Conservation (phyloP, 345 rosid species). For the Acer negundo region DNA sequence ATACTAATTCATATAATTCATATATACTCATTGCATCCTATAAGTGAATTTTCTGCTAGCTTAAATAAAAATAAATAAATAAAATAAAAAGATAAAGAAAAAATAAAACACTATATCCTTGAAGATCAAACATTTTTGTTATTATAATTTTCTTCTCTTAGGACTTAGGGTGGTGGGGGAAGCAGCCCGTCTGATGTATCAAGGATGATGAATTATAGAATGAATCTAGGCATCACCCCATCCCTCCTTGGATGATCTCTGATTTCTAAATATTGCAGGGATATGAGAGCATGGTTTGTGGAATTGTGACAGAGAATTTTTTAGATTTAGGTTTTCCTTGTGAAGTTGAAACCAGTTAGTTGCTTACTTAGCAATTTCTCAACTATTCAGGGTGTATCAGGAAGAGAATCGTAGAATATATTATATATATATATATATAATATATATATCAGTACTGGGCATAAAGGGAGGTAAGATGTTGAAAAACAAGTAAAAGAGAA, state of each 20-base stretch:
- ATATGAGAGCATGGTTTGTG: neutral
- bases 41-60: neutral
- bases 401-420: neutral
- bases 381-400: neutral
- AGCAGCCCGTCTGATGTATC: neutral
- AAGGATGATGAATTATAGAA: neutral
- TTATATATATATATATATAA: too few relatives aligned
- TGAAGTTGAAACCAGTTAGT: neutral
- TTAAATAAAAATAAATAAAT: too few relatives aligned
- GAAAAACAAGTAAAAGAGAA: conserved; percentile 2
- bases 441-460: neutral
- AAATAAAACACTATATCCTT: neutral
- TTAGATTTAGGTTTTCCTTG: neutral
- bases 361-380: neutral
- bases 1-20: neutral
- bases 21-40: neutral
- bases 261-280: neutral
- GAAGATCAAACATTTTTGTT: neutral
- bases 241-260: neutral
- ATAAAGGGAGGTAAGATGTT: neutral
- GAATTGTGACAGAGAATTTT: neutral
- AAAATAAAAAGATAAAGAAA: neutral
- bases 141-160: too few relatives aligned
- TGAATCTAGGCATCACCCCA: too few relatives aligned
- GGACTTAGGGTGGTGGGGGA: neutral